These are phyloP conservation scores for Fusarium sp. DNA, from an alignment of 2,329 filamentous ascomycete genomes.

Conservation along the genomic window DNA sequence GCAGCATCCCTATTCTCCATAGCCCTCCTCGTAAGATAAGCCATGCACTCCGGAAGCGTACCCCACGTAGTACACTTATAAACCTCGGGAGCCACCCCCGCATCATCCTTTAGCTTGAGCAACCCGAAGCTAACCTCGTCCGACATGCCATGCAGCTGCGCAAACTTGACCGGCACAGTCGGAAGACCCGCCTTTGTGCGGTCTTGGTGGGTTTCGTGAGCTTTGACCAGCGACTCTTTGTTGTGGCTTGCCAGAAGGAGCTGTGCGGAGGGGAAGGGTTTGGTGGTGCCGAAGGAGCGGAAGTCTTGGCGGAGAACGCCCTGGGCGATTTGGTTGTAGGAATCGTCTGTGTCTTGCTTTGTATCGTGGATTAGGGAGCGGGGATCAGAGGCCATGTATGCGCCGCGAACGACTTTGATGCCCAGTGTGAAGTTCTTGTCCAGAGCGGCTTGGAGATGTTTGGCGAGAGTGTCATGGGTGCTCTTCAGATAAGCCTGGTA, in stretches of 20 bases:
- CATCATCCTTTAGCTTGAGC: constrained; percentile 52
- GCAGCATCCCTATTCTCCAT: constrained; percentile 56
- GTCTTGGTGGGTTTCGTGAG: constrained; percentile 57
- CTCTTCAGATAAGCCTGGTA: constrained; percentile 68
- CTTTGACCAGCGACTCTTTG: constrained; percentile 53
- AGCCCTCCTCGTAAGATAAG: constrained; percentile 52
- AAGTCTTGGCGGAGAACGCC: constrained; percentile 56
- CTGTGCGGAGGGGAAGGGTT: constrained; percentile 58
- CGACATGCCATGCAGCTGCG: constrained; percentile 68
- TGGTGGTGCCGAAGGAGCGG: constrained; percentile 54
- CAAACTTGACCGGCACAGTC: constrained; percentile 58
- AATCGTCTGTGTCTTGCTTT: constrained; percentile 63
- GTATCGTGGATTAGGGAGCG: constrained; percentile 63
- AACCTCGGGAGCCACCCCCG: constrained; percentile 46
- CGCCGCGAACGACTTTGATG: constrained; percentile 68
- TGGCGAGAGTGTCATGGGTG: constrained; percentile 55
- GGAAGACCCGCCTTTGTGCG: constrained; percentile 51
- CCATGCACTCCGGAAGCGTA: constrained; percentile 53
- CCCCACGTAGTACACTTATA: constrained; percentile 58
- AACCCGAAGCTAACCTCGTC: constrained; percentile 66
- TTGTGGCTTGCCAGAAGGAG: constrained; percentile 68
- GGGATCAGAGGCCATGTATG: constrained; percentile 64
- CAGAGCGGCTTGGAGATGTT: constrained; percentile 59
- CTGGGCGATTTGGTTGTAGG: constrained; percentile 62
- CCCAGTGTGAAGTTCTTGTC: constrained; percentile 64